A percentile compares a stretch with the other conserved stretches of the same genome.
Evolutionary conservation across 2,329 filamentous ascomycete species (phyloP).

Genomic region (Trichoderma sp.): DNA sequence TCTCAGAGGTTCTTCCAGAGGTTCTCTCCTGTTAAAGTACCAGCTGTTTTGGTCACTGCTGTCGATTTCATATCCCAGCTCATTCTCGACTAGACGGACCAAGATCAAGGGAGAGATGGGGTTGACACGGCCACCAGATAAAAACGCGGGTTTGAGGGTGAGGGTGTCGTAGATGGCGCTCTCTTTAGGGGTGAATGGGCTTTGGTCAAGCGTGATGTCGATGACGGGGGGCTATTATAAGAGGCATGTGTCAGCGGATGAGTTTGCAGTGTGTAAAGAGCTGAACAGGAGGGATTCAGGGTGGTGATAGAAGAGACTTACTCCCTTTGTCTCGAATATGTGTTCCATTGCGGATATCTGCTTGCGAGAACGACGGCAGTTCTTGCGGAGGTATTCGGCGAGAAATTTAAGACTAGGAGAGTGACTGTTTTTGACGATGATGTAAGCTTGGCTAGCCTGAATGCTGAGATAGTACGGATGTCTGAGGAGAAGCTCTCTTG

Average conservation of each 20-base stretch:
- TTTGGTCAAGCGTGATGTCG: background rate
- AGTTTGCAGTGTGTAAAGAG: background rate
- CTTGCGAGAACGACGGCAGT: too few relatives aligned
- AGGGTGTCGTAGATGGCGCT: background rate
- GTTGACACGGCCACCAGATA: background rate
- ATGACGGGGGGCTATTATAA: background rate
- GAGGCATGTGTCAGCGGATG: background rate
- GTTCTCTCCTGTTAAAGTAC: background rate
- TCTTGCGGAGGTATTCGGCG: background rate
- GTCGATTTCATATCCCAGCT: background rate
- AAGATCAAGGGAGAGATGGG: background rate
- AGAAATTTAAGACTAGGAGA: background rate
- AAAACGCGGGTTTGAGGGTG: background rate
- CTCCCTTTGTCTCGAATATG: background rate
- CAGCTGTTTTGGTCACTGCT: background rate
- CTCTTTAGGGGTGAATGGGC: background rate
- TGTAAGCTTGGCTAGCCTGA: accelerated
- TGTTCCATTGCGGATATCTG: too few relatives aligned
- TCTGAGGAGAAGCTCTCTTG: background rate
- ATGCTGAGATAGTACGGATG: background rate
- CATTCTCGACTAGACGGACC: background rate
- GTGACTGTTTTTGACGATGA: background rate
- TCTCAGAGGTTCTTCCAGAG: too few relatives aligned
- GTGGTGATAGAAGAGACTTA: background rate
- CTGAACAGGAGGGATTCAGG: background rate